These are phyloP conservation scores for Fusarium lyarnte DNA, from an alignment of 2,329 filamentous ascomycete species.

Conservation along the genomic window DNA sequence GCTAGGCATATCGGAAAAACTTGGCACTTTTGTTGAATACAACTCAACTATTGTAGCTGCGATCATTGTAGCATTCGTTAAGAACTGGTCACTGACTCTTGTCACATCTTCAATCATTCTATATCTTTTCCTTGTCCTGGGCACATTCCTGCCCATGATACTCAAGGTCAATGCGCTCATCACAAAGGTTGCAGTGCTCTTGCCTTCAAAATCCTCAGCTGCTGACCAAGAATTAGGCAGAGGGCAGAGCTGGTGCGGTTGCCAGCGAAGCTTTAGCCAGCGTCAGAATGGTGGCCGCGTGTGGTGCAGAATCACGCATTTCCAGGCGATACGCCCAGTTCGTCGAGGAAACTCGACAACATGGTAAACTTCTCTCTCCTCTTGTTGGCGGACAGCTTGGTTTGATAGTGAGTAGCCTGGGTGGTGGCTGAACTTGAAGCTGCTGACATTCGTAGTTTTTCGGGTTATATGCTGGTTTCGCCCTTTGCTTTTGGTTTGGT, in stretches of 20 bases:
- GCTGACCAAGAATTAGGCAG: slow-evolving; percentile 49
- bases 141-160: slow-evolving; percentile 63
- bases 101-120: slow-evolving; percentile 66
- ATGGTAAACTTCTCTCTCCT: slow-evolving; percentile 61
- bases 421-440: background rate
- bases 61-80: slow-evolving; percentile 64
- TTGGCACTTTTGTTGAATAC: slow-evolving; percentile 68
- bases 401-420: slow-evolving; percentile 50
- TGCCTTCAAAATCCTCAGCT: background rate
- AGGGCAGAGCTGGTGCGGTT: slow-evolving; percentile 66
- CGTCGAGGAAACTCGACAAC: slow-evolving; percentile 62
- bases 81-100: slow-evolving; percentile 68
- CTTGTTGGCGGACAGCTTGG: slow-evolving; percentile 63
- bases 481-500: slow-evolving; percentile 71
- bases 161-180: slow-evolving; percentile 60
- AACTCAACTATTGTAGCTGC: slow-evolving; percentile 61
- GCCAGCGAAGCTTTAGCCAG: slow-evolving; percentile 69
- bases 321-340: slow-evolving; percentile 63
- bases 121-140: slow-evolving; percentile 62
- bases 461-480: slow-evolving; percentile 61
- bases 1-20: slow-evolving; percentile 71
- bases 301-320: slow-evolving; percentile 67
- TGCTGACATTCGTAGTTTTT: slow-evolving; percentile 56
- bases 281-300: slow-evolving; percentile 70
- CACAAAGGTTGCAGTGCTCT: slow-evolving; percentile 47